Percentiles rank a stretch among this genome's conserved stretches.
Conservation (phyloP, 306 rosid genomes). For the Quercus variabilis region DNA sequence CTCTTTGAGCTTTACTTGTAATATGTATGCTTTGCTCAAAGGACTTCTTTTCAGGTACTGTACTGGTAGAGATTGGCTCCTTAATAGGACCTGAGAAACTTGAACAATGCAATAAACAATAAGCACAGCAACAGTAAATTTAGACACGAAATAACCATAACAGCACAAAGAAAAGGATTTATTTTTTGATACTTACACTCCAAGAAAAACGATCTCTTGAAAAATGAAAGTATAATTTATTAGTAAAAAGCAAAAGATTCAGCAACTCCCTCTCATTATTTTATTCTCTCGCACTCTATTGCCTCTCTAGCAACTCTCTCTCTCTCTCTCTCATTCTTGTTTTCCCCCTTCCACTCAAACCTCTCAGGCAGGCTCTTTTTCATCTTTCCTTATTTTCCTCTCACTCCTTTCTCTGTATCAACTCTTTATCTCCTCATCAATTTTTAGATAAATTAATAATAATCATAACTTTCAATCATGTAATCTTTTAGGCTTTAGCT, state of each 20-base stretch:
- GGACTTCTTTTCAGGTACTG: slow-evolving; percentile 58
- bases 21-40: slow-evolving; percentile 42
- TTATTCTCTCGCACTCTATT: too few relatives aligned
- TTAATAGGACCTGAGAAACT: slow-evolving; percentile 98
- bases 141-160: slow-evolving; percentile 23
- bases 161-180: background rate
- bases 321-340: too few relatives aligned
- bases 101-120: slow-evolving; percentile 94
- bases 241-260: background rate
- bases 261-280: background rate
- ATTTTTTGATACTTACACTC: background rate
- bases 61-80: slow-evolving; percentile 70
- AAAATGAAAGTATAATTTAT: background rate
- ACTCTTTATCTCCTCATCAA: too few relatives aligned
- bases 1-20: slow-evolving; percentile 54
- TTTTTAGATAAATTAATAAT: too few relatives aligned
- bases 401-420: too few relatives aligned
- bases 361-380: too few relatives aligned
- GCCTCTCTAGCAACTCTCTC: too few relatives aligned
- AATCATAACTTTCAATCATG: too few relatives aligned
- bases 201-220: background rate
- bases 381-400: too few relatives aligned
- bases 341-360: too few relatives aligned
- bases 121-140: slow-evolving; percentile 57
- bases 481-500: too few relatives aligned